Evolutionary conservation across 345 rosid species (phyloP).

Genomic region (Mercurialis annua): DNA sequence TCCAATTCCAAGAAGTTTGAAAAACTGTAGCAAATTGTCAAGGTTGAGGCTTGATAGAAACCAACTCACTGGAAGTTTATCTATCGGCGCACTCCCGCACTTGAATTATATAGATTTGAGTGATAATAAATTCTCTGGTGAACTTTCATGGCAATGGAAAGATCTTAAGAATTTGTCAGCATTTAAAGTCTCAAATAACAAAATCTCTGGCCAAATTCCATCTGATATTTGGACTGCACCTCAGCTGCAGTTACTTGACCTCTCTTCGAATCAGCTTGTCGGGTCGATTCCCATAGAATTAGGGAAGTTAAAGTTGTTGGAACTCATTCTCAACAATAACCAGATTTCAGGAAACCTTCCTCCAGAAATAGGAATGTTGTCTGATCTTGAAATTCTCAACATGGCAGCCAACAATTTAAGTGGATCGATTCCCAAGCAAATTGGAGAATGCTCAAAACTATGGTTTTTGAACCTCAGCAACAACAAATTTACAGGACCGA

Average conservation of each 20-base stretch:
- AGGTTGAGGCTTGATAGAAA: slow-evolving; percentile 10
- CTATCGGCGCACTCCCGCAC: slow-evolving; percentile 13
- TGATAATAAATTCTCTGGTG: slow-evolving; percentile 10
- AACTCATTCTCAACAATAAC: neutral
- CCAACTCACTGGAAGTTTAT: slow-evolving; percentile 10
- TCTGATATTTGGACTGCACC: neutral
- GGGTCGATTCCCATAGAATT: slow-evolving; percentile 11
- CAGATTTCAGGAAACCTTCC: neutral
- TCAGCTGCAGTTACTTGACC: neutral
- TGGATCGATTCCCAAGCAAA: neutral
- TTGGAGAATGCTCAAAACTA: slow-evolving; percentile 6
- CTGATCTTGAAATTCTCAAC: neutral
- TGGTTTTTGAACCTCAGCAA: slow-evolving; percentile 15
- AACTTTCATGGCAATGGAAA: slow-evolving; percentile 3
- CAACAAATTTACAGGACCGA: neutral
- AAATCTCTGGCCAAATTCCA: neutral
- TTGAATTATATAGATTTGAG: slow-evolving; percentile 17
- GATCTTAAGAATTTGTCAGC: neutral
- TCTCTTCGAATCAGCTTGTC: neutral
- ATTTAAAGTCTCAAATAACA: neutral
- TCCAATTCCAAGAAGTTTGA: slow-evolving; percentile 13
- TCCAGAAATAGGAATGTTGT: neutral
- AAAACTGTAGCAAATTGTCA: slow-evolving; percentile 16
- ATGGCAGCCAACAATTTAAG: slow-evolving; percentile 8
- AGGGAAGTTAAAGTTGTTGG: neutral